phyloP scores from a whole-genome alignment of 202 grass and related monocot species.

The Zoysia matrella region DNA sequence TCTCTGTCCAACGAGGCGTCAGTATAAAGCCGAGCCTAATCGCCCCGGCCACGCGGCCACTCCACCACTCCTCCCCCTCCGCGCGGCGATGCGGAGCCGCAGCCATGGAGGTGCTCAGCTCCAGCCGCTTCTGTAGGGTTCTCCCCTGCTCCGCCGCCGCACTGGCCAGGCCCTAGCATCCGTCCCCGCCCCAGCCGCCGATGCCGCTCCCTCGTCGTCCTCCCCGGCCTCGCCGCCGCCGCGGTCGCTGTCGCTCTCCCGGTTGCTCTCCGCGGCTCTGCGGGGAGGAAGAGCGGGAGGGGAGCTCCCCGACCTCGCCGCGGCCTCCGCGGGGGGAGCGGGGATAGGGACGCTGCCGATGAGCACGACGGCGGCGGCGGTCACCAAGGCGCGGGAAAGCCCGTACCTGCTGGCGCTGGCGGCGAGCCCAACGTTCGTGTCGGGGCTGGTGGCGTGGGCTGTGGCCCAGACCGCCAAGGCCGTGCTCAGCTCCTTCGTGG shows the following conservation, averaged over 20 bases:
- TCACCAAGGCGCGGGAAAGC: constrained; percentile 78
- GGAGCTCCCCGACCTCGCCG: constrained; percentile 52
- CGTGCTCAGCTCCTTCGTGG: not conserved
- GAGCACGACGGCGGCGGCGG: constrained; percentile 89
- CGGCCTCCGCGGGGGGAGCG: constrained; percentile 33
- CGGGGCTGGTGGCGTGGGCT: constrained; percentile 80
- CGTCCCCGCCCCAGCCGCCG: not conserved
- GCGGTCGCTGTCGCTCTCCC: constrained; percentile 25
- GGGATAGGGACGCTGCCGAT: constrained; percentile 84
- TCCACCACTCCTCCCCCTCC: not conserved
- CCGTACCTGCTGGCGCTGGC: constrained; percentile 24
- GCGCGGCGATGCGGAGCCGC: too few species aligned
- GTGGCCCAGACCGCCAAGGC: constrained; percentile 76
- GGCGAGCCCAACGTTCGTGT: constrained; percentile 89
- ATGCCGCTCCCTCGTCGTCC: constrained; percentile 19
- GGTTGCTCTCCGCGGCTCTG: constrained; percentile 44
- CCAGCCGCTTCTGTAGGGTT: constrained; percentile 39
- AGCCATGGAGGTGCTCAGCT: too few species aligned
- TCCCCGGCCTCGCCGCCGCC: not conserved
- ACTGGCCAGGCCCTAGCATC: constrained; percentile 21
- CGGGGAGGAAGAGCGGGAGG: constrained; percentile 53
- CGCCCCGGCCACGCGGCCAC: constrained; percentile 16
- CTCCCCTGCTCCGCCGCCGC: constrained; percentile 26
- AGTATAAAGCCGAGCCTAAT: constrained; percentile 1
- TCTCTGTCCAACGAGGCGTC: not conserved